Percentiles rank a stretch among this genome's conserved stretches.
Conservation (phyloP, 495 filamentous ascomycete species). For the Daldinia decipiens region DNA sequence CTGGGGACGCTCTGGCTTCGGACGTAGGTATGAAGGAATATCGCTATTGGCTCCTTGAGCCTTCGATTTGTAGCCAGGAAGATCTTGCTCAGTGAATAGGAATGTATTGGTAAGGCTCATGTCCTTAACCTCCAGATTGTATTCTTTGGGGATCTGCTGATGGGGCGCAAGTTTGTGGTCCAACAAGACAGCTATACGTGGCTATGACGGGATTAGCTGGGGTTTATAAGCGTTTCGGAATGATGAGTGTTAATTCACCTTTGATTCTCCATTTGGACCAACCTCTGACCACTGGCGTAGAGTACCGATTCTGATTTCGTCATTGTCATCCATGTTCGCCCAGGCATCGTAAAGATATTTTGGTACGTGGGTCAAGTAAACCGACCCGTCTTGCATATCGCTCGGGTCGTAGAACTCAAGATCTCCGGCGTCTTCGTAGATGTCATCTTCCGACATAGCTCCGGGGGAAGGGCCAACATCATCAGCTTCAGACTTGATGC, state of each 20-base stretch:
- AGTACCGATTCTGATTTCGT: conserved; percentile 75
- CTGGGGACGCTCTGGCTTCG: conserved; percentile 46
- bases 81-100: conserved; percentile 90
- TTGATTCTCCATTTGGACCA: conserved; percentile 60
- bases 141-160: conserved; percentile 80
- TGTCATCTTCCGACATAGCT: conserved; percentile 74
- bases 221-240: background rate
- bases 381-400: conserved; percentile 53
- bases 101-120: conserved; percentile 77
- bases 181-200: conserved; percentile 56
- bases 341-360: conserved; percentile 80
- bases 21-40: conserved; percentile 61
- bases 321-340: conserved; percentile 62
- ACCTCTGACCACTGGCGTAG: conserved; percentile 69
- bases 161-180: conserved; percentile 65
- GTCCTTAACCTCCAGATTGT: conserved; percentile 75
- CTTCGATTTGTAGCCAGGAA: conserved; percentile 77
- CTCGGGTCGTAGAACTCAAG: conserved; percentile 73
- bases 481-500: conserved; percentile 77
- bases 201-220: conserved; percentile 40
- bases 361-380: conserved; percentile 82
- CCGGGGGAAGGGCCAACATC: conserved; percentile 64
- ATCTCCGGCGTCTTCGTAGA: conserved; percentile 90
- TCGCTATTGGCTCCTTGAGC: conserved; percentile 61
- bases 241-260: conserved; percentile 52